These are phyloP conservation scores for Fusarium bactridioides DNA, from an alignment of 2,329 filamentous ascomycete genomes.

Conservation along the genomic window DNA sequence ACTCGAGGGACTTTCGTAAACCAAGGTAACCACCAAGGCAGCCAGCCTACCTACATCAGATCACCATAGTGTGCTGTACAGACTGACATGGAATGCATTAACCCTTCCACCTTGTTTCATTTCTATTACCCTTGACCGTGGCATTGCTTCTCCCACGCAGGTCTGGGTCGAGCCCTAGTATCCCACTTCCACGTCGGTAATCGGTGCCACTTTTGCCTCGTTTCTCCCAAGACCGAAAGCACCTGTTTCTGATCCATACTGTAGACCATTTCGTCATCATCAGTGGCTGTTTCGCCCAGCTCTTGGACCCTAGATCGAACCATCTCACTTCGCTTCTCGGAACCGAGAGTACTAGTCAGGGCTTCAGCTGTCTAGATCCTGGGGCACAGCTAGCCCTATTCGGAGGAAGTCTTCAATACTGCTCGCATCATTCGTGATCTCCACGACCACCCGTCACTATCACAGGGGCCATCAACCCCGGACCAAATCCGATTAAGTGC, in stretches of 20 bases:
- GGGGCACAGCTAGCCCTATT: constrained; percentile 7
- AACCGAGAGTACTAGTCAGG: constrained; percentile 8
- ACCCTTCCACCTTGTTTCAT: neutral
- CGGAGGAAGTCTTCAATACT: neutral
- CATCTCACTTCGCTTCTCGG: neutral
- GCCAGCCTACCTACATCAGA: neutral
- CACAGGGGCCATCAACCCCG: neutral
- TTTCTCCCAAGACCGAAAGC: constrained; percentile 8
- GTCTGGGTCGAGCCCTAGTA: constrained; percentile 3
- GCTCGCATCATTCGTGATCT: neutral
- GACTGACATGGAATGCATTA: neutral
- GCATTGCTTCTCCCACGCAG: neutral
- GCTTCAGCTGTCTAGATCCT: constrained; percentile 1
- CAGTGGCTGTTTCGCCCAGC: neutral
- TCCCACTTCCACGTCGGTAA: neutral
- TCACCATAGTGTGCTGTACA: neutral
- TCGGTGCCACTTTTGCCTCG: constrained; percentile 1
- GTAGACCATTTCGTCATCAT: constrained; percentile 10
- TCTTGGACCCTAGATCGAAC: neutral
- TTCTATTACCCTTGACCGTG: neutral
- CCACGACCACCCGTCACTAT: neutral
- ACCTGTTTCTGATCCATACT: neutral
- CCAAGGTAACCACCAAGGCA: neutral
- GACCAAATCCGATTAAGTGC: neutral
- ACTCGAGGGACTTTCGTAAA: neutral